Base-by-base conservation (phyloP, 2,329 filamentous ascomycete species). In the Ophiostoma himal-ulmi region DNA sequence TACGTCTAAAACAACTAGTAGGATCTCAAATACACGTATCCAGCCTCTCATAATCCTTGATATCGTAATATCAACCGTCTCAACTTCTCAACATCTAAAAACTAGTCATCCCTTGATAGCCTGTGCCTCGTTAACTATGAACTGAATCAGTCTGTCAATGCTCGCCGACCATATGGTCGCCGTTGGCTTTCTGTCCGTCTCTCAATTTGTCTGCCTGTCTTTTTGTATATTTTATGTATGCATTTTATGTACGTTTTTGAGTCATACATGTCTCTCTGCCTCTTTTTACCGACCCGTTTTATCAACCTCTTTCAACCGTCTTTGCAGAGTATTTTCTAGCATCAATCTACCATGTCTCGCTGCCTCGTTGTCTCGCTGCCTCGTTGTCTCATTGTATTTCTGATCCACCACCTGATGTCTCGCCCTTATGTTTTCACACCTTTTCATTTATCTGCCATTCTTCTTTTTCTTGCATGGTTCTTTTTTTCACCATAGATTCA, bases 121-220 rank as follows among this genome's bases (percentile, higher is more conserved):
- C 52, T 30, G 11, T 17, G 44, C 44, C 44, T 48, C 44, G 7
- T 48, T 48, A 48, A n/a, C 17, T 13, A 48, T 48, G 11, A 57
- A 26, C 14, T 57, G 52, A 57, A 57, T 57, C 52, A 30, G n/a
- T 26, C n/a, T 57, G 52, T 26, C n/a, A 57, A 17, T 26, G 8
- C 22, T 57, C 52, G 52, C 52, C 52, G 52, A 57, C 52, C 52
- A 57, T 57, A 57, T 57, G 52, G 52, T 57, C 52, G 52, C 52
- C 52, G 52, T 57, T 57, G n/a, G 44, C n/a, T 57, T 57, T 57
- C n/a, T 57, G 52, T 13, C 13, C 13, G n/a, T 54, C n/a, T 54
- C 48, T 44, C 39, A 3, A 3, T 30, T 30, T 30, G 2, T 30
- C 30, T 30, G 39, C 39, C 14, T n/a, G 48, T 4, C 48, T 20